Evolutionary conservation across 169 alveolate genomes (phyloP), one percentile per base, ranked within the genome.

Genomic region (Cystoisospora suis): DNA sequence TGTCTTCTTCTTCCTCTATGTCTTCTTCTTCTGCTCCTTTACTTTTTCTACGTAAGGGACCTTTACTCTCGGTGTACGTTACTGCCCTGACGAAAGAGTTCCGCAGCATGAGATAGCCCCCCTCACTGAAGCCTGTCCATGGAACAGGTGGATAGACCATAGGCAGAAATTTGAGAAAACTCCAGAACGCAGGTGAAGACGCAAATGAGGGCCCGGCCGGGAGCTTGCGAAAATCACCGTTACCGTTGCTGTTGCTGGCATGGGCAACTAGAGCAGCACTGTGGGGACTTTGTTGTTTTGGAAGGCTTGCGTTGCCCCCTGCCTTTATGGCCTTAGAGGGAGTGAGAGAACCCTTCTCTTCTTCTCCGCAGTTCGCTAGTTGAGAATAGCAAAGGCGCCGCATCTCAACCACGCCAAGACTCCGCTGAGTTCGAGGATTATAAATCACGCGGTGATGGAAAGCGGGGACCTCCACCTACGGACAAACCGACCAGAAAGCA

Each of bases 41-140:
- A n/a, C 42, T 6, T 17, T 40, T 7, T 17, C 56, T 34, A 3
- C 58, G 20, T 17, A 34, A 0, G 27, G 47, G 56, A 1, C 56
- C 23, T 38, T 72, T 40, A 38, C 36, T 56, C 20, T 38, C 46
- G 83, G 58, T 56, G 72, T 86, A 75, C 42, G 90, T 65, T 32
- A 87, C 87, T 27, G 86, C 79, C 0, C 91, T 85, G 65, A 87
- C 86, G 77, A 87, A 87, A 17, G 91, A 61, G 20, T 79, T 69
- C 36, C 91, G 91, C 91, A 87, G 81, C 91, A 87, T 87, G 79
- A 87, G 61, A 61, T 87, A 87, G 56, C 83, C 91, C 46, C 91
- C 91, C 42, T 61, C 47, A 44, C 77, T 53, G 53, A 49, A 87
- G 58, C 70, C 45, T 3, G 59, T 46, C 91, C 91, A 87, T 2